A percentile compares a stretch with the other conserved stretches of the same genome.
These are phyloP conservation scores for Lichtheimia ornata DNA, from an alignment of 371 early-diverging fungal species.

Conservation along the genomic window DNA sequence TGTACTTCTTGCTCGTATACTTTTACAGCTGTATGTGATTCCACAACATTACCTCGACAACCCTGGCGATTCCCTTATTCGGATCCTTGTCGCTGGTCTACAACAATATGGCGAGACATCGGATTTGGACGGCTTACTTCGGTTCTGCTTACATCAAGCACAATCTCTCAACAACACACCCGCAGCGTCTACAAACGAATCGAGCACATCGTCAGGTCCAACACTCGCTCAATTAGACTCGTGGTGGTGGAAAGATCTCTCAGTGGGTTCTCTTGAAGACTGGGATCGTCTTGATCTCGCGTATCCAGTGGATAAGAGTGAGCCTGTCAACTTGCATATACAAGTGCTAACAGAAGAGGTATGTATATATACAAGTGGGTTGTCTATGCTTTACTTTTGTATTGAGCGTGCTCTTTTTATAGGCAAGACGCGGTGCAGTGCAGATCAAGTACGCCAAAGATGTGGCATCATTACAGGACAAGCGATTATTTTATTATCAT, in stretches of 20 bases:
- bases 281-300: slow-evolving; percentile 21
- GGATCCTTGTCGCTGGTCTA: slow-evolving; percentile 28
- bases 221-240: neutral
- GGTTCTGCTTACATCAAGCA: slow-evolving; percentile 25
- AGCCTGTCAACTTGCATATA: slow-evolving; percentile 20
- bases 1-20: slow-evolving; percentile 30
- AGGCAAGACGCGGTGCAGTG: slow-evolving; percentile 14
- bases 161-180: neutral
- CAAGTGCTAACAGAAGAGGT: slow-evolving; percentile 15
- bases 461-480: slow-evolving; percentile 4
- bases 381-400: neutral
- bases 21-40: slow-evolving; percentile 34
- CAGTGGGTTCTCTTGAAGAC: slow-evolving; percentile 12
- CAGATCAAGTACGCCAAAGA: slow-evolving; percentile 12
- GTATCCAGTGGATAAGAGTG: slow-evolving; percentile 1
- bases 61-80: slow-evolving; percentile 17
- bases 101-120: slow-evolving; percentile 30
- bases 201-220: neutral
- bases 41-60: slow-evolving; percentile 16
- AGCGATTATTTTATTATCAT: slow-evolving; percentile 12
- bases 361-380: neutral
- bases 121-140: slow-evolving; percentile 36
- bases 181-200: no score
- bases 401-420: neutral
- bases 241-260: slow-evolving; percentile 20